Evolutionary conservation across 1,139 yeast genomes (phyloP).

Genomic region (Hyphopichia wangnamkhiaoensis): DNA sequence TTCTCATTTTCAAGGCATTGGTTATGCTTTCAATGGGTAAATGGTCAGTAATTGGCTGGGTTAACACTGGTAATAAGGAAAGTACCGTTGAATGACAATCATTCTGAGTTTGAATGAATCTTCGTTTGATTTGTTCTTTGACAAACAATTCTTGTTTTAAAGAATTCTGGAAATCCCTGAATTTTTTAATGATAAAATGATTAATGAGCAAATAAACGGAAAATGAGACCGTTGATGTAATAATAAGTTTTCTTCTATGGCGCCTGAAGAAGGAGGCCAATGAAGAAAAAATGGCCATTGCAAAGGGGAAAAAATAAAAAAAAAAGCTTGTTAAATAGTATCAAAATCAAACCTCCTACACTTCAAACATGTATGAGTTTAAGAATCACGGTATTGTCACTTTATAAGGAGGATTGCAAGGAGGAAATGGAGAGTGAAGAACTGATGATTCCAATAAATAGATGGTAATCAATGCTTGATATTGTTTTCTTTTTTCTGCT

Average conservation of each 20-base stretch:
- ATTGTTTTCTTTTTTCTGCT: no score
- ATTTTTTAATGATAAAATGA: slow-evolving; percentile 58
- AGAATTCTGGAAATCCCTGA: slow-evolving; percentile 66
- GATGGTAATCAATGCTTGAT: no score
- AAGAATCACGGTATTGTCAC: no score
- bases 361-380: no score
- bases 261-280: slow-evolving; percentile 59
- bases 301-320: no score
- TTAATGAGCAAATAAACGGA: slow-evolving; percentile 61
- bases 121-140: slow-evolving; percentile 69
- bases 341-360: not conserved
- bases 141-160: slow-evolving; percentile 75
- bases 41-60: slow-evolving; percentile 60
- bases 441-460: no score
- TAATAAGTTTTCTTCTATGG: slow-evolving; percentile 59
- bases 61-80: slow-evolving; percentile 78
- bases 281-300: slow-evolving; percentile 52
- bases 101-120: slow-evolving; percentile 89
- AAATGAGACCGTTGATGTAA: slow-evolving; percentile 58
- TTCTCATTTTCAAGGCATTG: slow-evolving; percentile 64
- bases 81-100: slow-evolving; percentile 85
- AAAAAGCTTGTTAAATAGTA: no score
- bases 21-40: slow-evolving; percentile 77
- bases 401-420: no score
- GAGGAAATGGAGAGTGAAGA: no score